phyloP scores from a whole-genome alignment of 345 rosid species.

The Draba incana region DNA sequence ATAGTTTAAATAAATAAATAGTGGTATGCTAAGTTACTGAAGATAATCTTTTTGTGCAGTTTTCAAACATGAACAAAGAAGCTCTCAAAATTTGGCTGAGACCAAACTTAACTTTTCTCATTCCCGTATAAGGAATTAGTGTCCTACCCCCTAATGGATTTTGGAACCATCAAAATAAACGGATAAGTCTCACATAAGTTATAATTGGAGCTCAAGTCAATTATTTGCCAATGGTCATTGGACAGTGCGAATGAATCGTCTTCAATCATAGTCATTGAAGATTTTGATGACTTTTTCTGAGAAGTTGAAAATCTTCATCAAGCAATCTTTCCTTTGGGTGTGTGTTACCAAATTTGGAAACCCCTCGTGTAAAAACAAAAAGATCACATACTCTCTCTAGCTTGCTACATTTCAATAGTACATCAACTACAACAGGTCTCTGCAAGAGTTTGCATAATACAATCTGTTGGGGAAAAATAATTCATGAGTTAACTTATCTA shows the following conservation, averaged over 20 bases:
- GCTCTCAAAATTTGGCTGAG: slow-evolving; percentile 10
- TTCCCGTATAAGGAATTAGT: slow-evolving; percentile 30
- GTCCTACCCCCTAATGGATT: slow-evolving; percentile 62
- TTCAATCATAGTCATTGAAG: slow-evolving; percentile 75
- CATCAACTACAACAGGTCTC: slow-evolving; percentile 77
- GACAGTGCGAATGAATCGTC: slow-evolving; percentile 65
- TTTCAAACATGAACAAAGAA: slow-evolving; percentile 33
- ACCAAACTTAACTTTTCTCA: slow-evolving; percentile 13
- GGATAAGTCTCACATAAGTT: slow-evolving; percentile 82
- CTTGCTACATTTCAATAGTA: slow-evolving; percentile 57
- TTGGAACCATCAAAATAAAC: slow-evolving; percentile 85
- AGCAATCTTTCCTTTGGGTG: slow-evolving; percentile 84
- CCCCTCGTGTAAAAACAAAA: slow-evolving; percentile 75
- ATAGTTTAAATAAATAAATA: too few relatives aligned
- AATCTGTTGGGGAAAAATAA: too few relatives aligned
- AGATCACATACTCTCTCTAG: slow-evolving; percentile 81
- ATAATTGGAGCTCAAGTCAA: slow-evolving; percentile 66
- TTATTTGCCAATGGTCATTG: slow-evolving; percentile 90
- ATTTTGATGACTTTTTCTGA: slow-evolving; percentile 58
- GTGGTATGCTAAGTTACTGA: too few relatives aligned
- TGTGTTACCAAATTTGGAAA: slow-evolving; percentile 63
- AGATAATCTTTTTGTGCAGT: slow-evolving; percentile 18
- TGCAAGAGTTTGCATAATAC: slow-evolving; percentile 38
- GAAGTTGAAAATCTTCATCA: slow-evolving; percentile 91
- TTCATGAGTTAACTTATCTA: too few relatives aligned